Conservation (phyloP, 2,329 filamentous ascomycete species). For the Atkinsonella hypoxylon region DNA sequence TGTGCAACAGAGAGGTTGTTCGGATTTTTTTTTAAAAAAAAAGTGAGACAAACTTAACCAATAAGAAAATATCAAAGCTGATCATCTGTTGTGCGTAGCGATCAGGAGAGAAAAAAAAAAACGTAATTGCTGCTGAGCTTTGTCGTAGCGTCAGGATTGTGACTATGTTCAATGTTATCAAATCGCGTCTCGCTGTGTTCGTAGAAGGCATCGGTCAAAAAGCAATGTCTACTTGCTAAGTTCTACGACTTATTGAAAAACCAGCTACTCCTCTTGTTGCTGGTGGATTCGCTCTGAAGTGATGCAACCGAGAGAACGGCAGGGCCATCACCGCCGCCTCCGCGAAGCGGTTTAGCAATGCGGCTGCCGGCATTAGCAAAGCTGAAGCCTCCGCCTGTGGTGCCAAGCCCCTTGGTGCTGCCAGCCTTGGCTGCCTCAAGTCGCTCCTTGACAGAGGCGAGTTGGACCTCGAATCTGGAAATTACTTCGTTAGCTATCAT, state of each 20-base stretch:
- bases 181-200: constrained; percentile 7
- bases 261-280: constrained; percentile 60
- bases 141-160: not conserved
- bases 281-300: constrained; percentile 41
- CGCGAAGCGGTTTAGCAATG: constrained; percentile 57
- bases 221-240: not conserved
- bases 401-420: constrained; percentile 71
- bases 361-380: constrained; percentile 53
- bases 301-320: constrained; percentile 45
- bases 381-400: constrained; percentile 57
- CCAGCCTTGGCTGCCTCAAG: constrained; percentile 90
- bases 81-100: not conserved
- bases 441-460: constrained; percentile 93
- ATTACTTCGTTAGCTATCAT: not conserved
- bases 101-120: constrained; percentile 8
- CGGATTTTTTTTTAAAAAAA: not conserved
- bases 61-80: not conserved
- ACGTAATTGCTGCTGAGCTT: not conserved
- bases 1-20: not conserved
- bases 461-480: constrained; percentile 84
- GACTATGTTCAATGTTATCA: constrained; percentile 8
- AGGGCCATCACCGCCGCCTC: constrained; percentile 37
- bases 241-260: constrained; percentile 54
- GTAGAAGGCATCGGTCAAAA: constrained; percentile 3
- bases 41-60: not conserved